Evolutionary conservation across 1,139 yeast species (phyloP).

Genomic region (Blastobotrys ciferrii): DNA sequence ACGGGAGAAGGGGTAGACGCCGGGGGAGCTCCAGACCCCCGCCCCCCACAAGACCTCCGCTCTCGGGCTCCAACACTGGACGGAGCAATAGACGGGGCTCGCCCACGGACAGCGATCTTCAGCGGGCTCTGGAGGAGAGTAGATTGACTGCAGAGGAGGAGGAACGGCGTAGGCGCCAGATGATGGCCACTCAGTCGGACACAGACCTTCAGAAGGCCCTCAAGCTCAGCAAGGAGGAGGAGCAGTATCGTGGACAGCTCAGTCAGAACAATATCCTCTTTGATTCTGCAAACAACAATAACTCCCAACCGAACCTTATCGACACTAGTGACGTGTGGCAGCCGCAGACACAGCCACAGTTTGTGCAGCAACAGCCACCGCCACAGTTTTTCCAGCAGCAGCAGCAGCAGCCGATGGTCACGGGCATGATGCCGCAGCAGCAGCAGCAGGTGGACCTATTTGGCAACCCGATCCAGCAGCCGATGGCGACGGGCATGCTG

Average conservation of each 20-base stretch:
- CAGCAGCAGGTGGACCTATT: conserved; percentile 51
- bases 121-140: conserved; percentile 80
- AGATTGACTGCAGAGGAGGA: conserved; percentile 85
- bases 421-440: conserved; percentile 16
- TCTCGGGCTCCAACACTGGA: conserved; percentile 18
- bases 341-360: conserved; percentile 15
- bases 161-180: conserved; percentile 51
- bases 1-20: conserved; percentile 17
- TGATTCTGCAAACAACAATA: conserved; percentile 18
- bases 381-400: conserved; percentile 24
- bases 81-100: conserved; percentile 14
- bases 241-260: conserved; percentile 44
- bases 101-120: conserved; percentile 67
- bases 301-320: conserved; percentile 33
- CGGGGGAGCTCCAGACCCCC: conserved; percentile 15
- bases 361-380: conserved; percentile 25
- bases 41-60: conserved; percentile 8
- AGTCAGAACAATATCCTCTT: conserved; percentile 29
- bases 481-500: conserved; percentile 54
- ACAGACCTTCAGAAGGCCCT: conserved; percentile 80
- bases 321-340: conserved; percentile 23
- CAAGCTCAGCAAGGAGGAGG: conserved; percentile 83
- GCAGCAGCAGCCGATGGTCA: conserved; percentile 13
- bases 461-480: conserved; percentile 62
- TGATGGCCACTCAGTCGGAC: conserved; percentile 59